Base-by-base conservation (phyloP, 306 rosid species). In the Pueraria montana region DNA sequence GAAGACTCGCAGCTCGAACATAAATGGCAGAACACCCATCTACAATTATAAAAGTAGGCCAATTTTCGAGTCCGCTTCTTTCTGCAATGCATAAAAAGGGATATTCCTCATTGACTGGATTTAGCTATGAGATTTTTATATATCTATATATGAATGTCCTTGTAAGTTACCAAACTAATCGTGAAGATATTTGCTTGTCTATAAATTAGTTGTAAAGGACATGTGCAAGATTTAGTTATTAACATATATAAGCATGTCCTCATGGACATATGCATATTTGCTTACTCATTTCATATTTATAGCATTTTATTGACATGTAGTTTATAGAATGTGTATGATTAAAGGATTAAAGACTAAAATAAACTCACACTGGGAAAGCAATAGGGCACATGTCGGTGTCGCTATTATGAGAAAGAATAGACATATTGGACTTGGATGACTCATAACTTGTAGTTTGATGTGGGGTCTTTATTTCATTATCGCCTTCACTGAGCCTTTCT, bases 331-430 rank as follows among this genome's bases (percentile, higher is more conserved):
- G 66, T 26, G 49, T 30, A 59, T 59, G 21, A 61, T 30, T 52
- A 45, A 26, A 62, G 36, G 34, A 82, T 49, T 50, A 61, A 32
- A 63, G 52, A 27, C 76, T 43, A 66, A 80, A 69, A 64, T 59
- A 21, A 84, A 84, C 98, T 88, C 81, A 96, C 99, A 84, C 56
- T 77, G 94, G 92, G 52, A 86, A 87, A 78, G 91, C 86, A 76
- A 82, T 88, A 73, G 96, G 80, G 24, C 23, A 59, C 1, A 30
- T 7, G 50, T 83, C 85, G 59, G 56, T 36, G 81, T 45, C 88
- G 78, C 87, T 88, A 24, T 38, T 87, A 40, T 79, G 83, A 9
- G 93, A 84, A 61, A 8, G 86, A 53, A 23, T 74, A 45, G 93
- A 87, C 20, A 11, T 68, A 75, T 26, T 67, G 50, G 85, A 87